These are phyloP conservation scores for Crucihimalaya himalaica DNA, from an alignment of 345 rosid species.

Conservation along the genomic window DNA sequence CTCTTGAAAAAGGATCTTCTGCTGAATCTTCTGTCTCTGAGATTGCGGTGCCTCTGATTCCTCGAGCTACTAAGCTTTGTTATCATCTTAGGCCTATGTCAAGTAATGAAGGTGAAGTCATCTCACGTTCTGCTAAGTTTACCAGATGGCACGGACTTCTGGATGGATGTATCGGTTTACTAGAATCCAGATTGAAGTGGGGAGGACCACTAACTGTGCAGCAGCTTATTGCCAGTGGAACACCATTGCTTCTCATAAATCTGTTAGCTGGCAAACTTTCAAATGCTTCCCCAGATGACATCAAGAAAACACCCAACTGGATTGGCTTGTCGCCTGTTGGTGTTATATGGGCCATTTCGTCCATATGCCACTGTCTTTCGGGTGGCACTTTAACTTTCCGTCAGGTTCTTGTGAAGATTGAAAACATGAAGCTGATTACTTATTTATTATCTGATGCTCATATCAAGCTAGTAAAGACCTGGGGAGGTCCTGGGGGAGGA, in stretches of 20 bases:
- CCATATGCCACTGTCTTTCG: conserved; percentile 79
- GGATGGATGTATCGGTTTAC: conserved; percentile 91
- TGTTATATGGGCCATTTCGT: conserved; percentile 82
- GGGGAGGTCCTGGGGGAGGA: conserved; percentile 95
- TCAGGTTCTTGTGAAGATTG: conserved; percentile 70
- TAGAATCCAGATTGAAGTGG: conserved; percentile 80
- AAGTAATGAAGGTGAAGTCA: conserved; percentile 46
- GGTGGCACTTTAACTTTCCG: conserved; percentile 76
- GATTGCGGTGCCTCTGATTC: conserved; percentile 84
- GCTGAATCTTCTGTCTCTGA: conserved; percentile 75
- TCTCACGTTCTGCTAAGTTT: conserved; percentile 37
- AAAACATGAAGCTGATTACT: conserved; percentile 58
- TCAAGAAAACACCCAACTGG: conserved; percentile 43
- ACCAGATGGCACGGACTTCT: conserved; percentile 87
- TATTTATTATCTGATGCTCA: conserved; percentile 71
- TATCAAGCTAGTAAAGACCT: conserved; percentile 77
- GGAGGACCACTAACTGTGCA: conserved; percentile 85
- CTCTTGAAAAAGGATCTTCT: conserved; percentile 81
- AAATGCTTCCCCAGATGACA: conserved; percentile 46
- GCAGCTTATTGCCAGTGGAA: conserved; percentile 84
- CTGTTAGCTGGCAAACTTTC: conserved; percentile 56
- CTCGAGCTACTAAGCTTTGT: conserved; percentile 77
- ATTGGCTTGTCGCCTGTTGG: conserved; percentile 83
- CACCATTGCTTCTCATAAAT: conserved; percentile 72
- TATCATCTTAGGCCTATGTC: conserved; percentile 64